Conservation (phyloP, 352 stramenopile genomes). For the Sclerospora graminicola region DNA sequence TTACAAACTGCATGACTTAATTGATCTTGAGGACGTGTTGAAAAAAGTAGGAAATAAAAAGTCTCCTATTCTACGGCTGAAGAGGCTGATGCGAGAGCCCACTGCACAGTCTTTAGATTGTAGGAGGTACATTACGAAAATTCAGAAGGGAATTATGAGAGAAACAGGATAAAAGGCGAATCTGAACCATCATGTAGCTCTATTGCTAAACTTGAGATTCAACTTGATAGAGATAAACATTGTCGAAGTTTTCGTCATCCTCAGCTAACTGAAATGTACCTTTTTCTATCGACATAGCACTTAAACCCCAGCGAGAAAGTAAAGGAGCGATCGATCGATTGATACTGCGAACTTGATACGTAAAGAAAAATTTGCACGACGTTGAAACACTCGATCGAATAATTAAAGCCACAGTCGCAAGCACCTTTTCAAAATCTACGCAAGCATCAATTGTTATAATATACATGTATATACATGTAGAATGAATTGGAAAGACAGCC, state of each 20-base stretch:
- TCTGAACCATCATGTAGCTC: constrained; percentile 39
- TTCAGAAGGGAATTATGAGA: constrained; percentile 20
- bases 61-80: constrained; percentile 29
- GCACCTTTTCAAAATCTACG: constrained; percentile 61
- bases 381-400: constrained; percentile 31
- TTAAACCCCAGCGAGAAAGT: constrained; percentile 39
- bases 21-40: constrained; percentile 1
- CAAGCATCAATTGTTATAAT: background rate
- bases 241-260: constrained; percentile 19
- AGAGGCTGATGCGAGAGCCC: constrained; percentile 25
- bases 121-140: constrained; percentile 11
- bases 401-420: constrained; percentile 52
- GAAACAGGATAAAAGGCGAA: constrained; percentile 57
- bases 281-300: constrained; percentile 23
- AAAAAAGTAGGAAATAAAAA: constrained; percentile 6
- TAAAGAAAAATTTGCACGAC: constrained; percentile 36
- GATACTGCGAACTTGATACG: constrained; percentile 61
- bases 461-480: background rate
- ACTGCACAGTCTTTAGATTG: constrained; percentile 28
- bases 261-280: constrained; percentile 12
- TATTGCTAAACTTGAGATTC: background rate
- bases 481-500: background rate
- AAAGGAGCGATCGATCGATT: constrained; percentile 46
- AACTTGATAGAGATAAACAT: constrained; percentile 55
- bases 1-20: background rate